Conservation (phyloP, 2,329 filamentous ascomycete genomes). For the Arthrinium puccinioides region DNA sequence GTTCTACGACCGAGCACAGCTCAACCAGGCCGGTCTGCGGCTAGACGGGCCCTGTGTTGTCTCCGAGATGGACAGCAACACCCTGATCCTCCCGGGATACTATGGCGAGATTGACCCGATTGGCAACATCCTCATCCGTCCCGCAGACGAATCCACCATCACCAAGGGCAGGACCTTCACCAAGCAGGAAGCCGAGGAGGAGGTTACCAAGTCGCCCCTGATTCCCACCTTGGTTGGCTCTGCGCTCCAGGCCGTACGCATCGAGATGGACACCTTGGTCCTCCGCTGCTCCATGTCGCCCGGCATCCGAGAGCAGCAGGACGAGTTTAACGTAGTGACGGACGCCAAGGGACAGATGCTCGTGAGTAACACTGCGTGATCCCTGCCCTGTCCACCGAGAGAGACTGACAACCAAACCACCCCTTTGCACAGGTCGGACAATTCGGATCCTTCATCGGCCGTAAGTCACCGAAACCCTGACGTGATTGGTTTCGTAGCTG, state of each 20-base stretch:
- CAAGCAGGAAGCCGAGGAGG: slow-evolving; percentile 25
- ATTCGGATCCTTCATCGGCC: slow-evolving; percentile 40
- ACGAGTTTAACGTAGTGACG: slow-evolving; percentile 46
- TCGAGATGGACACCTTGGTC: slow-evolving; percentile 44
- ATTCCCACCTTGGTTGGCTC: slow-evolving; percentile 36
- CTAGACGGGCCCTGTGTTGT: slow-evolving; percentile 38
- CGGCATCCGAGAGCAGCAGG: slow-evolving; percentile 41
- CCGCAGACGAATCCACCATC: slow-evolving; percentile 21
- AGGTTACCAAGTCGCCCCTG: slow-evolving; percentile 30
- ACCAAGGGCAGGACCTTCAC: slow-evolving; percentile 21
- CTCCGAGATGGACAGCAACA: slow-evolving; percentile 44
- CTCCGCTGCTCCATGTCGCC: slow-evolving; percentile 43
- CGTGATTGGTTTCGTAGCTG: background rate
- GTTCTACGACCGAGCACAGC: slow-evolving; percentile 34
- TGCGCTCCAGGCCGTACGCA: slow-evolving; percentile 35
- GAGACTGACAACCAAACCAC: too few relatives aligned
- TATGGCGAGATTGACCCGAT: slow-evolving; percentile 37
- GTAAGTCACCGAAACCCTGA: background rate
- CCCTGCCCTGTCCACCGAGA: too few relatives aligned
- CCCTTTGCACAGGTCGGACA: slow-evolving; percentile 29
- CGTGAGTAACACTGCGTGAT: too few relatives aligned
- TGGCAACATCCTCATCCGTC: slow-evolving; percentile 40
- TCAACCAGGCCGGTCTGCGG: slow-evolving; percentile 30
- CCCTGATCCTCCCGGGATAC: slow-evolving; percentile 38
- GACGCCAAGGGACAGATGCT: slow-evolving; percentile 40